Conservation (phyloP, 345 rosid species). For the Populus pruinosa region DNA sequence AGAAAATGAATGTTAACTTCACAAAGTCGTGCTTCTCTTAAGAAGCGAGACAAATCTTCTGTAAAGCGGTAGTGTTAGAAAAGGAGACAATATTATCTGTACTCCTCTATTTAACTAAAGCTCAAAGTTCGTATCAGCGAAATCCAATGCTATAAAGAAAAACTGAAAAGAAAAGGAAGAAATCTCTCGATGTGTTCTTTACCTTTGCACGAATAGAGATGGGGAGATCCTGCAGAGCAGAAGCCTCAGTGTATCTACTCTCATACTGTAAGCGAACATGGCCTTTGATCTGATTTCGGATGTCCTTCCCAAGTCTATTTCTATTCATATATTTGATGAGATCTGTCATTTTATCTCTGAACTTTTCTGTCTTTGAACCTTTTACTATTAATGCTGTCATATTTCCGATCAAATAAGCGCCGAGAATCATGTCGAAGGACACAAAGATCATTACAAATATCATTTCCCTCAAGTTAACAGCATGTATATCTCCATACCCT, state of each 20-base stretch:
- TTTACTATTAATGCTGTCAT: slow-evolving; percentile 96
- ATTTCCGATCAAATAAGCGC: slow-evolving; percentile 95
- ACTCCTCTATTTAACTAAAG: background rate
- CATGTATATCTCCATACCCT: slow-evolving; percentile 99
- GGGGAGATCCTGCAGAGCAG: slow-evolving; percentile 80
- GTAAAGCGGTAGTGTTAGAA: background rate
- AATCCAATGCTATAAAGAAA: background rate
- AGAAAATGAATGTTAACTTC: too few relatives aligned
- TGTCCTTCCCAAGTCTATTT: slow-evolving; percentile 62
- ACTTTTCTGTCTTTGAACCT: slow-evolving; percentile 95
- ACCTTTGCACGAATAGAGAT: slow-evolving; percentile 93
- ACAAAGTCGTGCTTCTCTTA: too few relatives aligned
- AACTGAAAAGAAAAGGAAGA: background rate
- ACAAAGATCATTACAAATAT: slow-evolving; percentile 85
- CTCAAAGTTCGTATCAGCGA: background rate
- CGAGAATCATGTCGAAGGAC: slow-evolving; percentile 94
- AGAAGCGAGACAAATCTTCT: background rate
- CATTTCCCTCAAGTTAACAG: slow-evolving; percentile 96
- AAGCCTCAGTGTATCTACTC: slow-evolving; percentile 73
- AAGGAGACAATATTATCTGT: background rate
- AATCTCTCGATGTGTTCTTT: background rate
- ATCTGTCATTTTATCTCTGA: slow-evolving; percentile 92
- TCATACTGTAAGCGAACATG: slow-evolving; percentile 82
- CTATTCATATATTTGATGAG: slow-evolving; percentile 83
- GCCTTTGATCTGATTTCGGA: slow-evolving; percentile 69